Evolutionary conservation across 1,139 yeast genomes (phyloP).

Genomic region (Groenewaldozyma auringiensis): DNA sequence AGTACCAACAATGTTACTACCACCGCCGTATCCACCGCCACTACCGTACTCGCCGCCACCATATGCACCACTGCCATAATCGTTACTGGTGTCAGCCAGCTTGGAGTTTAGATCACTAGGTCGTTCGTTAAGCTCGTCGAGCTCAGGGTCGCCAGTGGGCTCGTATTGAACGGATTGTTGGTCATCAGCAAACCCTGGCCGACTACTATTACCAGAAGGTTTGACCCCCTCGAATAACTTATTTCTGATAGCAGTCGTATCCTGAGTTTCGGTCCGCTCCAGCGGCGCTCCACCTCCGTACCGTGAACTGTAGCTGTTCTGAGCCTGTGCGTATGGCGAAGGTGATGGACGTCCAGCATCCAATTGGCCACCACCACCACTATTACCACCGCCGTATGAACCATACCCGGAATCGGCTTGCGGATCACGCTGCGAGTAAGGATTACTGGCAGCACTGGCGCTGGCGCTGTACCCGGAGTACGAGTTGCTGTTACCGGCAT

Average conservation of each 20-base stretch:
- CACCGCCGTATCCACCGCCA: conserved; percentile 2
- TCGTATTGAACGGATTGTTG: conserved; percentile 14
- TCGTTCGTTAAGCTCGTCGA: conserved; percentile 45
- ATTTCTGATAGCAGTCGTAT: conserved; percentile 21
- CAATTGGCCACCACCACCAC: background rate
- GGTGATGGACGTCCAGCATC: conserved; percentile 1
- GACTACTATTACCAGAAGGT: conserved; percentile 26
- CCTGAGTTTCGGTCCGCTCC: conserved; percentile 15
- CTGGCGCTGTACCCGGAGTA: background rate
- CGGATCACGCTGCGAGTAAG: no score
- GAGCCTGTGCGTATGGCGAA: conserved; percentile 26
- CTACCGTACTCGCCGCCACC: background rate
- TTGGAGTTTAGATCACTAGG: conserved; percentile 14
- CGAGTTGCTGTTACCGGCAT: background rate
- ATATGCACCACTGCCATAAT: background rate
- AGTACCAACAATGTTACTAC: conserved; percentile 8
- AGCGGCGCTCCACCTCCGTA: conserved; percentile 15
- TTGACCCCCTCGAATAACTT: conserved; percentile 26
- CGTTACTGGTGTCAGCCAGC: background rate
- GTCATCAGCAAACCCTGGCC: background rate
- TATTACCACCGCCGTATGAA: no score
- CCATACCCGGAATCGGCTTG: no score
- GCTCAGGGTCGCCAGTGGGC: conserved; percentile 43
- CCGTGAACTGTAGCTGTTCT: conserved; percentile 19
- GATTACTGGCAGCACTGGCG: no score